Base-by-base conservation (phyloP, 495 filamentous ascomycete species). In the Trichoderma orchidacearum region DNA sequence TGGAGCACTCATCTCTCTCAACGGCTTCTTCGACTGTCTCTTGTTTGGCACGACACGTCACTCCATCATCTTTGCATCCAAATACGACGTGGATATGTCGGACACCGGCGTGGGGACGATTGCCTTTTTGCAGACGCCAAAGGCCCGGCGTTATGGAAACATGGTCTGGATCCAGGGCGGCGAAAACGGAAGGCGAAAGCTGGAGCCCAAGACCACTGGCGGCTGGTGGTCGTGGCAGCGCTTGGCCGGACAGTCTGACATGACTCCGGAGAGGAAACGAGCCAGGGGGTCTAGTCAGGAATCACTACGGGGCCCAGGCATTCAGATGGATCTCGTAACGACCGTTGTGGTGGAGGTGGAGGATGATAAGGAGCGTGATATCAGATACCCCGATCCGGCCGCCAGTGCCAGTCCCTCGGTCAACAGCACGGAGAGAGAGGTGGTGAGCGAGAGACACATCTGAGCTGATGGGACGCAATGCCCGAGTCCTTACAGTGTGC, bases 21-120 rank as follows among this genome's bases (percentile, higher is more conserved):
- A 85, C 62, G 87, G 87, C 29, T 82, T 85, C 71, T 72, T 89
- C 35, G 87, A 90, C 62, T 84, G 85, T 12, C 61, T 86, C 13
- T 70, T 90, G 2, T 92, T 89, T 68, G 79, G 85, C 4, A 71
- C 83, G 7, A 90, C 86, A n/a, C 76, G 86, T 3, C 70, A 75
- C 15, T 64, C 71, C 23, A 73, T 80, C 59, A 67, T 80, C 21
- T 80, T 78, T 54, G 53, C 53, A 1, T 61, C 62, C 55, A 59
- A 60, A 15, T 69, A 69, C 13, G 65, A 69, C 17, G 63, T 69
- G 13, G 58, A 58, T 0, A 64, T 63, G n/a, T 67, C 73, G 32
- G 69, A 75, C 9, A 68, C 63, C 5, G 76, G 75, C 11, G 34
- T 78, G 8, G 69, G 68, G 13, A 80, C 74, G 0, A 78, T 80